A percentile compares a stretch with the other conserved stretches of the same genome.
These are phyloP conservation scores for Penicillium steckii DNA, from an alignment of 495 filamentous ascomycete genomes.

Conservation along the genomic window DNA sequence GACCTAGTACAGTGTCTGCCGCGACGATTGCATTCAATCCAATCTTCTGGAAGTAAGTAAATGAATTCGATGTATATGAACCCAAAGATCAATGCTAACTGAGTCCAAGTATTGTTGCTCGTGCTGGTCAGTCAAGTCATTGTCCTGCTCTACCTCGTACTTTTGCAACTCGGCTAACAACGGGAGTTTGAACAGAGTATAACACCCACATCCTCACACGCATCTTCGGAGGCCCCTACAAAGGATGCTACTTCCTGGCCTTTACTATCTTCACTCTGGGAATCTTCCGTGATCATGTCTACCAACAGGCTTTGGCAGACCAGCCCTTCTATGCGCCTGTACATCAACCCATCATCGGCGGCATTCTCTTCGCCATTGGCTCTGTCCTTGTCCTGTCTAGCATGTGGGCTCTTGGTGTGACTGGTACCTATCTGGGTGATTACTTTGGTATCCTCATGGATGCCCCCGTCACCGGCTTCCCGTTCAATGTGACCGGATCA, in stretches of 20 bases:
- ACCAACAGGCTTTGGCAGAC: slow-evolving; percentile 40
- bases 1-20: slow-evolving; percentile 41
- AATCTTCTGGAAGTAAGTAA: slow-evolving; percentile 57
- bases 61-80: not conserved
- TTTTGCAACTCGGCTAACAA: slow-evolving; percentile 14
- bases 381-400: slow-evolving; percentile 83
- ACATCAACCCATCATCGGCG: slow-evolving; percentile 74
- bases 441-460: slow-evolving; percentile 99
- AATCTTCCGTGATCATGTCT: slow-evolving; percentile 77
- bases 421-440: slow-evolving; percentile 95
- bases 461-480: slow-evolving; percentile 85
- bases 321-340: slow-evolving; percentile 44
- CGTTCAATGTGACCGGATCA: slow-evolving; percentile 87
- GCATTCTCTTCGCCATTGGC: slow-evolving; percentile 66
- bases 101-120: slow-evolving; percentile 41
- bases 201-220: slow-evolving; percentile 83
- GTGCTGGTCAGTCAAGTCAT: slow-evolving; percentile 37
- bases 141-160: not conserved
- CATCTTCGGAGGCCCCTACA: slow-evolving; percentile 77
- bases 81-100: not conserved
- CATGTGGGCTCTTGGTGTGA: slow-evolving; percentile 92
- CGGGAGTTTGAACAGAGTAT: slow-evolving; percentile 66
- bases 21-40: slow-evolving; percentile 54
- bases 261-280: slow-evolving; percentile 86
- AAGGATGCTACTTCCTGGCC: slow-evolving; percentile 88